A percentile compares a stretch with the other conserved stretches of the same genome.
These are phyloP conservation scores for Talaromyces ruber DNA, from an alignment of 495 filamentous ascomycete genomes.

Conservation along the genomic window DNA sequence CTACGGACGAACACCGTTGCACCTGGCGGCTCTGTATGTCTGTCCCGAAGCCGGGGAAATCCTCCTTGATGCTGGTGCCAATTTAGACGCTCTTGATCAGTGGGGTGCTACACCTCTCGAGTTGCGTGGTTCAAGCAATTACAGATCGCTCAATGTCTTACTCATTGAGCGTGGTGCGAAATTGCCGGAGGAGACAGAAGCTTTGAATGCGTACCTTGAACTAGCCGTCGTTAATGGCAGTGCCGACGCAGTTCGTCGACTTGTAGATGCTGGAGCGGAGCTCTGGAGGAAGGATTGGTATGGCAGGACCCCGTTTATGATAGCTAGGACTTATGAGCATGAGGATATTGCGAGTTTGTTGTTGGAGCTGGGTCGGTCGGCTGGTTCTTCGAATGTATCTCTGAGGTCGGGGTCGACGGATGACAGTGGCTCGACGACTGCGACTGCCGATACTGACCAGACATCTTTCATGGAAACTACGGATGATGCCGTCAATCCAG, in stretches of 20 bases:
- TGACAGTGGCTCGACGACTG: neutral
- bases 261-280: neutral
- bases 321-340: neutral
- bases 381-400: neutral
- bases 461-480: neutral
- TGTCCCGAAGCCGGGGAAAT: neutral
- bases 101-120: constrained; percentile 27
- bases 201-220: neutral
- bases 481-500: neutral
- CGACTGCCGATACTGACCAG: neutral
- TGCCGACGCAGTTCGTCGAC: neutral
- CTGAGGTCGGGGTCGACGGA: neutral
- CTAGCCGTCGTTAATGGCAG: neutral
- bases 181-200: neutral
- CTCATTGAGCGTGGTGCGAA: neutral
- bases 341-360: neutral
- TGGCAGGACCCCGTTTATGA: neutral
- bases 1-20: neutral
- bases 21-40: neutral
- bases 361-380: neutral
- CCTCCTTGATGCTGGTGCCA: constrained; percentile 18
- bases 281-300: neutral
- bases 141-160: neutral
- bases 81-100: constrained; percentile 14
- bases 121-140: neutral